Evolutionary conservation across 345 rosid species (phyloP).

Genomic region (Lepidium africanum): DNA sequence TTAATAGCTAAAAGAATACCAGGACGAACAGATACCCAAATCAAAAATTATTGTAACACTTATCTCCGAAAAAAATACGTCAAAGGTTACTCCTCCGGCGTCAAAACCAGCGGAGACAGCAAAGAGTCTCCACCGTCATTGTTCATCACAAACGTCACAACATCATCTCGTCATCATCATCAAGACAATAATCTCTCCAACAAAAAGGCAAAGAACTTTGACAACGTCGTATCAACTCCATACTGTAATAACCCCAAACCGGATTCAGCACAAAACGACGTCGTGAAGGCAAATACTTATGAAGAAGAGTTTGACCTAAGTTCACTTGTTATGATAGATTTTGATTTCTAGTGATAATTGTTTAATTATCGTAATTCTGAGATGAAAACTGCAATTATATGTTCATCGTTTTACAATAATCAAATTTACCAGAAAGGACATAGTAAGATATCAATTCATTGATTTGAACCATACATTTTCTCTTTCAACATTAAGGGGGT

Average conservation of each 20-base stretch:
- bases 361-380: not conserved
- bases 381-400: not conserved
- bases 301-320: conserved; percentile 27
- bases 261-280: not conserved
- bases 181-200: conserved; percentile 40
- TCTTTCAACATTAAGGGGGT: too few relatives aligned
- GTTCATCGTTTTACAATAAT: too few relatives aligned
- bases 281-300: not conserved
- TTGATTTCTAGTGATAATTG: conserved; percentile 16
- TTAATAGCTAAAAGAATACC: conserved; percentile 55
- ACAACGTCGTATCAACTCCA: not conserved
- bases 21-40: conserved; percentile 57
- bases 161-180: conserved; percentile 56
- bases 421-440: too few relatives aligned
- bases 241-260: not conserved
- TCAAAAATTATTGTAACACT: conserved; percentile 54
- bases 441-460: too few relatives aligned
- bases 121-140: conserved; percentile 15
- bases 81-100: conserved; percentile 6
- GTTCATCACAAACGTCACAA: conserved; percentile 41
- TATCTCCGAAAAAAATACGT: conserved; percentile 41
- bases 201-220: not conserved
- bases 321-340: conserved; percentile 23
- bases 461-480: too few relatives aligned
- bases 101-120: too few relatives aligned